These are phyloP conservation scores for Sistotremastrum niveocremeum DNA, from an alignment of 768 basidiomycete genomes.

Conservation along the genomic window DNA sequence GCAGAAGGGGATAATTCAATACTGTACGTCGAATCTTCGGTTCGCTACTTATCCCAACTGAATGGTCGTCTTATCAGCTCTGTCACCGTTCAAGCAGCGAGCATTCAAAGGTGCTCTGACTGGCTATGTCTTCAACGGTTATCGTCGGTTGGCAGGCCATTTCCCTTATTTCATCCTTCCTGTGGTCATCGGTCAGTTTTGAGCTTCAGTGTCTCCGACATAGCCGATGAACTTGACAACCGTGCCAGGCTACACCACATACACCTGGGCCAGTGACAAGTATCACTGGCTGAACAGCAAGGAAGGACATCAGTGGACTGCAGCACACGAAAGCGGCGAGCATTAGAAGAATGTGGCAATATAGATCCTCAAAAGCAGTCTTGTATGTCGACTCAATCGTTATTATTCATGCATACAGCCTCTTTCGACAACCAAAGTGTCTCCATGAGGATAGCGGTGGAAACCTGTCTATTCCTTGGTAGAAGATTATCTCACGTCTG, in stretches of 20 bases:
- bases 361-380: too few relatives aligned
- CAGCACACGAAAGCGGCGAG: too few relatives aligned
- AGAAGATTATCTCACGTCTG: too few relatives aligned
- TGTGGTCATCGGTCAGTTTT: constrained; percentile 57
- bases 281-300: constrained; percentile 64
- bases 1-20: constrained; percentile 65
- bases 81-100: constrained; percentile 74
- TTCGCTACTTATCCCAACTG: neutral
- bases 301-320: constrained; percentile 39
- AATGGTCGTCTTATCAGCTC: constrained; percentile 28
- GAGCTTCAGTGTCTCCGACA: neutral
- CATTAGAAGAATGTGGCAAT: too few relatives aligned
- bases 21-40: constrained; percentile 45
- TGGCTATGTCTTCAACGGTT: constrained; percentile 79
- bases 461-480: too few relatives aligned
- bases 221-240: neutral
- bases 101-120: constrained; percentile 58
- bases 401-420: too few relatives aligned
- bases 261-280: constrained; percentile 64
- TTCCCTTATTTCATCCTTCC: constrained; percentile 70
- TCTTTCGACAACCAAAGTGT: too few relatives aligned
- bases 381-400: too few relatives aligned
- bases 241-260: constrained; percentile 55
- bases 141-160: constrained; percentile 59
- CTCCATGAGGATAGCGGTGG: too few relatives aligned